Percentiles rank a stretch among this genome's conserved stretches.
These are phyloP conservation scores for Sugiyamaella japonica DNA, from an alignment of 1,139 yeast species.

Conservation along the genomic window DNA sequence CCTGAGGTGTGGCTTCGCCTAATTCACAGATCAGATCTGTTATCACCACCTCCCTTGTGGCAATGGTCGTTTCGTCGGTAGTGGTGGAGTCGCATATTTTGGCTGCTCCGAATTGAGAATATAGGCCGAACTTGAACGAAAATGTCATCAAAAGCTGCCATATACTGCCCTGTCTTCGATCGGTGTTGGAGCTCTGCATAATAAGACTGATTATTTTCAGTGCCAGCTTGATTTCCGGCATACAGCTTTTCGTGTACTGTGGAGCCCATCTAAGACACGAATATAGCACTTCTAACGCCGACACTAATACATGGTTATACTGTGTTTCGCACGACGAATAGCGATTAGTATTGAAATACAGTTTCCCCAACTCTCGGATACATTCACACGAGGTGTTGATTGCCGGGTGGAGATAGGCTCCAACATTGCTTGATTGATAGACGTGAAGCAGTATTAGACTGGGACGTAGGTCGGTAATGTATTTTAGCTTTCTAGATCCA, in stretches of 20 bases:
- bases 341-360: constrained; percentile 27
- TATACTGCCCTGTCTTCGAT: constrained; percentile 24
- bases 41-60: constrained; percentile 11
- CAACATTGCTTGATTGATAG: constrained; percentile 19
- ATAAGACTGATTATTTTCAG: constrained; percentile 24
- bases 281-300: constrained; percentile 31
- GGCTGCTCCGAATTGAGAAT: constrained; percentile 17
- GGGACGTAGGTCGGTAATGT: constrained; percentile 26
- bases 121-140: constrained; percentile 26
- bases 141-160: constrained; percentile 28
- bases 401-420: constrained; percentile 27
- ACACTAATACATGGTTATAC: constrained; percentile 31
- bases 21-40: constrained; percentile 15
- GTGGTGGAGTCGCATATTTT: constrained; percentile 5
- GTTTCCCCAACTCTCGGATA: constrained; percentile 27
- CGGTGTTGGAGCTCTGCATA: constrained; percentile 19
- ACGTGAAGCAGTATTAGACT: constrained; percentile 29
- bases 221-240: constrained; percentile 22
- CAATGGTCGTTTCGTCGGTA: background rate
- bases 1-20: background rate
- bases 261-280: constrained; percentile 26
- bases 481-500: constrained; percentile 27
- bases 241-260: constrained; percentile 16
- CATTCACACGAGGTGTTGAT: constrained; percentile 30
- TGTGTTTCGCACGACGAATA: constrained; percentile 31